phyloP scores from a whole-genome alignment of 345 rosid genomes.

The Citrus hindsii region DNA sequence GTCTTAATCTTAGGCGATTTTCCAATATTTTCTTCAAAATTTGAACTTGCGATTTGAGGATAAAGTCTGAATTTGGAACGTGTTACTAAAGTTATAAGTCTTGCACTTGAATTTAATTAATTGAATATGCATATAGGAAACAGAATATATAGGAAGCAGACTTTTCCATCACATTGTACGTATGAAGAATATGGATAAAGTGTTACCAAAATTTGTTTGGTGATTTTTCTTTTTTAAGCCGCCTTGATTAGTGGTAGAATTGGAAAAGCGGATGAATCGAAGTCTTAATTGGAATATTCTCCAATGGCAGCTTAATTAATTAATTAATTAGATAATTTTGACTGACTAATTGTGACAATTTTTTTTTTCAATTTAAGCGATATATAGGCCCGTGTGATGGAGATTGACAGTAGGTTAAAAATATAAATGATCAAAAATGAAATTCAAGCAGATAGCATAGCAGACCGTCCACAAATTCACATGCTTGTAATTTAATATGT shows the following conservation, averaged over 20 bases:
- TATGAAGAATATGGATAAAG: background rate
- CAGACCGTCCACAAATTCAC: background rate
- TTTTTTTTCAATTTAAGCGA: background rate
- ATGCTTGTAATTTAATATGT: background rate
- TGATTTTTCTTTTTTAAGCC: background rate
- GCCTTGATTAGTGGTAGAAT: constrained; percentile 13
- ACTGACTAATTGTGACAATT: background rate
- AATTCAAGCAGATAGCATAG: background rate
- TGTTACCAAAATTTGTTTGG: background rate
- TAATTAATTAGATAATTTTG: background rate
- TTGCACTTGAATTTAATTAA: background rate
- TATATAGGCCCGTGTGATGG: background rate
- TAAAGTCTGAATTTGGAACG: too few species aligned
- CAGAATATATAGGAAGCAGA: background rate
- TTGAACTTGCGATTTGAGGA: background rate
- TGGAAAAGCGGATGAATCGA: background rate
- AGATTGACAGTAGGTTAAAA: background rate
- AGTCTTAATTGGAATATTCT: background rate
- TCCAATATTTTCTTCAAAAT: background rate
- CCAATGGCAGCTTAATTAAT: background rate
- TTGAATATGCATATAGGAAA: background rate
- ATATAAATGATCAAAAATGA: background rate
- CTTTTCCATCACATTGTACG: background rate
- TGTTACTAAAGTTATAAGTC: background rate
- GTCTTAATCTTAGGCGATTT: background rate